These are phyloP conservation scores for Botrytis fragariae DNA, from an alignment of 2,329 filamentous ascomycete genomes.

Conservation along the genomic window DNA sequence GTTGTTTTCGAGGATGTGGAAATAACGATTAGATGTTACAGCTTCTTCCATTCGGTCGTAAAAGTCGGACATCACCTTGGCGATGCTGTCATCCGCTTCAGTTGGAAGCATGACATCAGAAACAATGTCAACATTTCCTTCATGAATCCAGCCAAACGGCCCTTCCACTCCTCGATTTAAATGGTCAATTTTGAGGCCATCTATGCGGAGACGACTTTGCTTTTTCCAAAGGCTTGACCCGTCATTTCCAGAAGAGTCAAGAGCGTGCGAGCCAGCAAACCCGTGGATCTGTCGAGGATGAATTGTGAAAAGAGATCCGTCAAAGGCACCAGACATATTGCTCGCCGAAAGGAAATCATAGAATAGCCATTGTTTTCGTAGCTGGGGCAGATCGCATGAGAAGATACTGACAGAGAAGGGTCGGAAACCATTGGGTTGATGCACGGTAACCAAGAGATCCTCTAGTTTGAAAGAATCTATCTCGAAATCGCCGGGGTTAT, in stretches of 20 bases:
- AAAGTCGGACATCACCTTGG: conserved; percentile 94
- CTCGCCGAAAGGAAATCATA: conserved; percentile 96
- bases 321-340: conserved; percentile 93
- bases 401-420: conserved; percentile 95
- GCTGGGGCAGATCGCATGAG: conserved; percentile 86
- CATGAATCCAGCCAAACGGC: conserved; percentile 96
- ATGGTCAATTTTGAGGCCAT: conserved; percentile 92
- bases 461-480: conserved; percentile 96
- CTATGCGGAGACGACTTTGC: conserved; percentile 86
- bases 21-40: conserved; percentile 73
- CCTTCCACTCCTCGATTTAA: conserved; percentile 90
- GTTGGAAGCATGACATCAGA: conserved; percentile 92
- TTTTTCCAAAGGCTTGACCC: conserved; percentile 86
- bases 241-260: conserved; percentile 53
- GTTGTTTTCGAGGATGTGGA: conserved; percentile 55
- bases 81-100: conserved; percentile 83
- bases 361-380: conserved; percentile 95
- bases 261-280: conserved; percentile 61
- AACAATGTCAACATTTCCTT: conserved; percentile 95
- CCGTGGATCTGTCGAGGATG: conserved; percentile 90
- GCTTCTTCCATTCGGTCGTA: conserved; percentile 95
- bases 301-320: conserved; percentile 95
- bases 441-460: conserved; percentile 85
- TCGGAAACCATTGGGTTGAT: conserved; percentile 87
- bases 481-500: conserved; percentile 91